Conservation (phyloP, 2,329 filamentous ascomycete species). For the Leptographium lundbergii region DNA sequence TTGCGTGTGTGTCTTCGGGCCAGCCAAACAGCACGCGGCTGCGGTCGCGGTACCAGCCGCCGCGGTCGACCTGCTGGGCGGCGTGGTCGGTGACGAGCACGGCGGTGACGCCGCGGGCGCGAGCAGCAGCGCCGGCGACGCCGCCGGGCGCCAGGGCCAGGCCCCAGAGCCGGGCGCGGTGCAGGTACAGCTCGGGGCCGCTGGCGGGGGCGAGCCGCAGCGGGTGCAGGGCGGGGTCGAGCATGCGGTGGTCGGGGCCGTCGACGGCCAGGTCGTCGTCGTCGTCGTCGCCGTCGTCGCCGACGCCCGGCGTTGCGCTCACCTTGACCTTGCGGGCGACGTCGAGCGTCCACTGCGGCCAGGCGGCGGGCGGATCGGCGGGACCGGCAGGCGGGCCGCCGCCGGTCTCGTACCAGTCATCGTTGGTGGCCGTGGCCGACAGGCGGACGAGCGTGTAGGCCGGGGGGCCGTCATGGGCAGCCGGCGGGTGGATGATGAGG, state of each 20-base stretch:
- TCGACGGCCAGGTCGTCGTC: constrained; percentile 4
- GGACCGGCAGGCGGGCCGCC: constrained; percentile 6
- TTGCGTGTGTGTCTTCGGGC: neutral
- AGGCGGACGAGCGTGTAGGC: constrained; percentile 39
- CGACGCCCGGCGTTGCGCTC: constrained; percentile 1
- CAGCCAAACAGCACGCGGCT: constrained; percentile 26
- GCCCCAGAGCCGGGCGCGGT: constrained; percentile 40
- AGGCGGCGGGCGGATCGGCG: constrained; percentile 14
- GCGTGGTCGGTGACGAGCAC: constrained; percentile 36
- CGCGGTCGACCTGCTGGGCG: constrained; percentile 34
- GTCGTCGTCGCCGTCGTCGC: constrained; percentile 9
- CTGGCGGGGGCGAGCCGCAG: constrained; percentile 17
- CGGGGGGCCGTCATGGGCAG: constrained; percentile 22
- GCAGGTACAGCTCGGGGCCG: constrained; percentile 32
- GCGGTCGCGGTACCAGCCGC: constrained; percentile 22
- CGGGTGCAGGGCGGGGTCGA: constrained; percentile 11
- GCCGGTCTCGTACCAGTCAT: constrained; percentile 42
- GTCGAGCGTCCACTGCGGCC: constrained; percentile 34
- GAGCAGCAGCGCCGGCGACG: neutral
- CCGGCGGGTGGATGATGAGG: constrained; percentile 27
- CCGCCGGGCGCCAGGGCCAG: constrained; percentile 38
- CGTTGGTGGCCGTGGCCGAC: constrained; percentile 37
- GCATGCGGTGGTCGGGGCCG: neutral
- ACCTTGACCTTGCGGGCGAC: constrained; percentile 31
- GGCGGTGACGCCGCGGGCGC: constrained; percentile 20